These are phyloP conservation scores for Chaetomium fimeti DNA, from an alignment of 495 filamentous ascomycete species.

Conservation along the genomic window DNA sequence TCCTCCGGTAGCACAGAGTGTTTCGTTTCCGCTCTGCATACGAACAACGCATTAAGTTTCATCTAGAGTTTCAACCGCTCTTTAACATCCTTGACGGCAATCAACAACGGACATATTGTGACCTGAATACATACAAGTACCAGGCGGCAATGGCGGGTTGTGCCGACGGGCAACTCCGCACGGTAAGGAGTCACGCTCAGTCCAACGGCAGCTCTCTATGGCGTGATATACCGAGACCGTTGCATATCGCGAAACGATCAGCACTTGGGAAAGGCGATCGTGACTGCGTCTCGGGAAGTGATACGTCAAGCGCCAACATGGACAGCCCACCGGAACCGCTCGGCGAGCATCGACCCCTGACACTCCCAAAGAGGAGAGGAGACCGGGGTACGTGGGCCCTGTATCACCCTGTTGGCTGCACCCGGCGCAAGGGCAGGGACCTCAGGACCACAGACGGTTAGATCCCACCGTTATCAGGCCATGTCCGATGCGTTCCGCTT, in stretches of 20 bases:
- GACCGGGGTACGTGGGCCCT: conserved; percentile 13
- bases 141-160: background rate
- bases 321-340: conserved; percentile 28
- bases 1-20: background rate
- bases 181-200: background rate
- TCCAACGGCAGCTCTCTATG: background rate
- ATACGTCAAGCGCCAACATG: conserved; percentile 25
- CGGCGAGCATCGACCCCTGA: conserved; percentile 23
- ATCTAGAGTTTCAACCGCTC: background rate
- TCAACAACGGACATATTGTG: background rate
- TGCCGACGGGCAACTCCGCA: background rate
- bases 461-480: conserved; percentile 6
- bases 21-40: background rate
- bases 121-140: background rate
- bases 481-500: background rate
- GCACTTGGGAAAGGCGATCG: conserved; percentile 5
- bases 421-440: background rate
- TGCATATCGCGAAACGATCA: conserved; percentile 37
- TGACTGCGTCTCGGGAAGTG: conserved; percentile 24
- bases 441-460: conserved; percentile 5
- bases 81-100: background rate
- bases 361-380: conserved; percentile 33
- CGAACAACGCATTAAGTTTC: background rate
- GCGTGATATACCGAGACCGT: conserved; percentile 29
- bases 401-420: conserved; percentile 5